Evolutionary conservation across 2,329 filamentous ascomycete genomes (phyloP).

Genomic region (Fusarium brachygibbosum): DNA sequence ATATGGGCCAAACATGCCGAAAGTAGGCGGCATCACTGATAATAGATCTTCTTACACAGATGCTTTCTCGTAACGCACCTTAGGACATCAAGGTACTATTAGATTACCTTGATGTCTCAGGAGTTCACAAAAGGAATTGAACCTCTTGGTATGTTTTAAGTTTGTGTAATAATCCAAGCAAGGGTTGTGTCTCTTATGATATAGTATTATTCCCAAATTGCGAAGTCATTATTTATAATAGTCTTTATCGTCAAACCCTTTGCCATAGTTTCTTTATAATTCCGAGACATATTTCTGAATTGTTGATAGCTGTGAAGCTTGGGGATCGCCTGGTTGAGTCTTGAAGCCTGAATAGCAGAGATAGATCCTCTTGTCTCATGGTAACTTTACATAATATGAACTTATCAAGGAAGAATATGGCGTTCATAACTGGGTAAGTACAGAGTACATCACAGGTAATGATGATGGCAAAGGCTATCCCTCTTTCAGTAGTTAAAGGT

Average conservation of each 20-base stretch:
- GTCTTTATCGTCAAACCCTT: no score
- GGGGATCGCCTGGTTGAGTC: not conserved
- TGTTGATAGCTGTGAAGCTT: not conserved
- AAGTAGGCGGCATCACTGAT: not conserved
- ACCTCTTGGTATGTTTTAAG: no score
- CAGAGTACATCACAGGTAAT: not conserved
- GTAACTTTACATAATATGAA: not conserved
- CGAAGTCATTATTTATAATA: no score
- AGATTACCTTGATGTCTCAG: no score
- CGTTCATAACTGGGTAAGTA: not conserved
- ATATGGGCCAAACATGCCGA: no score
- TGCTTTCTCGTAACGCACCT: not conserved
- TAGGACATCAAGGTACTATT: not conserved
- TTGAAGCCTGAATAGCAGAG: not conserved
- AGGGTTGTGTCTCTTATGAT: no score
- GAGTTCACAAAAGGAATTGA: not conserved
- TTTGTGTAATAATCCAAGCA: no score
- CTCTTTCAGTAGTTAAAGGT: not conserved
- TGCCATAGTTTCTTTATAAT: not conserved
- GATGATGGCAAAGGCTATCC: no score
- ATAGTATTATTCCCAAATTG: no score
- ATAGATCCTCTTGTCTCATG: not conserved
- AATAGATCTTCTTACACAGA: not conserved
- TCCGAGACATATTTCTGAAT: not conserved
- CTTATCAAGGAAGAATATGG: not conserved